Evolutionary conservation across 306 rosid genomes (phyloP), one percentile per base, ranked within the genome.

Genomic region (Dalbergia cochinchinensis): DNA sequence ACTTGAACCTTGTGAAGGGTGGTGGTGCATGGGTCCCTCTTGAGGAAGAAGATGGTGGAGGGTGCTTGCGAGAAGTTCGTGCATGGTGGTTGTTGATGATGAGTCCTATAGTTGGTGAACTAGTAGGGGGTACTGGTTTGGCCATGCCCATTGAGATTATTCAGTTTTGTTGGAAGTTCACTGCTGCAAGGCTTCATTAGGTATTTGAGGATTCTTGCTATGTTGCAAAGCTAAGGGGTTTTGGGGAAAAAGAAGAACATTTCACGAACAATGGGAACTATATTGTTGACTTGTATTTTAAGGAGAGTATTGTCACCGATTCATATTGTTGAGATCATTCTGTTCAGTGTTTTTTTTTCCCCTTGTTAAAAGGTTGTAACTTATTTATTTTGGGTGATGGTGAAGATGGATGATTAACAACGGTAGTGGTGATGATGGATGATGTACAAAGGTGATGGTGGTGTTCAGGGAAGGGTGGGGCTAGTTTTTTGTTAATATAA

Each of bases 121-220:
- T 79, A 86, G 0, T 94, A 35, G 97, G 98, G 1, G 97, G 90
- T 0, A 89, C 89, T 33, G 96, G 94, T 35, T 77, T 94, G 22
- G 98, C 98, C 42, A 84, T 92, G 95, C 97, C 98, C 3, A 95
- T 94, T 16, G 98, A 94, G 78, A 61, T 94, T 16, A 89, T 91
- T 11, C 87, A 85, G 3, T 94, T 91, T 81, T 93, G 98, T 58
- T 93, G 98, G 98, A 91, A 82, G 51, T 93, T 83, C 80, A 90
- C 92, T 0, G 93, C 94, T 5, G 44, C 31, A 0, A 86, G 86
- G 82, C 86, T 94, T 15, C 84, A 84, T 20, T 77, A 50, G 3
- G 26, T 94, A 73, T 94, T 94, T 26, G 55, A 80, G 35, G 86
- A 83, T 1, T 78, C 92, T 12, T 93, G 91, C 7, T 94, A 97